These are phyloP conservation scores for Friedmanniomyces endolithicus DNA, from an alignment of 495 filamentous ascomycete species.

Conservation along the genomic window DNA sequence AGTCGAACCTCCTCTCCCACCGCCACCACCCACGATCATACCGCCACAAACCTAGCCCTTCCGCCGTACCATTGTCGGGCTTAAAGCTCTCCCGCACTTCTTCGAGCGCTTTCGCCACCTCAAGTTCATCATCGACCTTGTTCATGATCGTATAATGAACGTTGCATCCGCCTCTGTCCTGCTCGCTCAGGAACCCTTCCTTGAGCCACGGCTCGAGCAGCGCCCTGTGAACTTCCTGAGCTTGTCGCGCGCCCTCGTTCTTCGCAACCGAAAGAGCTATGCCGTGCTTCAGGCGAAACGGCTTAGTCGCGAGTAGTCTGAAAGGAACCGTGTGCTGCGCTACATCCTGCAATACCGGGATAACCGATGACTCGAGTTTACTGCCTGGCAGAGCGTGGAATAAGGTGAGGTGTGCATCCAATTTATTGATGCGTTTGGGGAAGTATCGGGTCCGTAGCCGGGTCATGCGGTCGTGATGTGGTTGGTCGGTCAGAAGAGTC, in stretches of 20 bases:
- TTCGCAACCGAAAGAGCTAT: conserved; percentile 17
- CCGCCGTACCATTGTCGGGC: conserved; percentile 14
- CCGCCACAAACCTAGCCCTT: conserved; percentile 22
- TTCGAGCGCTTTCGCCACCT: conserved; percentile 10
- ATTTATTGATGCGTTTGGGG: conserved; percentile 24
- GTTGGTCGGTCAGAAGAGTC: conserved; percentile 21
- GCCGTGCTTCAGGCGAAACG: conserved; percentile 18
- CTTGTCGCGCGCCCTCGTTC: background rate
- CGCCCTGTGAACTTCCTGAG: conserved; percentile 5
- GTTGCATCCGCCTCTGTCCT: conserved; percentile 21
- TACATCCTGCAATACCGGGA: conserved; percentile 9
- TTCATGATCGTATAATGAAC: conserved; percentile 28
- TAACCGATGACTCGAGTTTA: conserved; percentile 15
- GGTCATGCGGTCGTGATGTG: conserved; percentile 22
- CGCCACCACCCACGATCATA: conserved; percentile 25
- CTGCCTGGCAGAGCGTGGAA: conserved; percentile 27
- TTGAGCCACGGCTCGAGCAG: conserved; percentile 22
- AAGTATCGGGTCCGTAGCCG: conserved; percentile 23
- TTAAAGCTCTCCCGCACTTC: conserved; percentile 17
- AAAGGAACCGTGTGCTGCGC: conserved; percentile 10
- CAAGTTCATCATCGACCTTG: conserved; percentile 22
- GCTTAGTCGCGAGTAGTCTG: conserved; percentile 9
- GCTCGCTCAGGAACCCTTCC: conserved; percentile 23
- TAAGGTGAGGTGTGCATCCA: conserved; percentile 26
- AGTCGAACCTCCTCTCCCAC: conserved; percentile 12